Evolutionary conservation across 371 early-diverging fungal species (phyloP).

Genomic region (Racocetra persica): DNA sequence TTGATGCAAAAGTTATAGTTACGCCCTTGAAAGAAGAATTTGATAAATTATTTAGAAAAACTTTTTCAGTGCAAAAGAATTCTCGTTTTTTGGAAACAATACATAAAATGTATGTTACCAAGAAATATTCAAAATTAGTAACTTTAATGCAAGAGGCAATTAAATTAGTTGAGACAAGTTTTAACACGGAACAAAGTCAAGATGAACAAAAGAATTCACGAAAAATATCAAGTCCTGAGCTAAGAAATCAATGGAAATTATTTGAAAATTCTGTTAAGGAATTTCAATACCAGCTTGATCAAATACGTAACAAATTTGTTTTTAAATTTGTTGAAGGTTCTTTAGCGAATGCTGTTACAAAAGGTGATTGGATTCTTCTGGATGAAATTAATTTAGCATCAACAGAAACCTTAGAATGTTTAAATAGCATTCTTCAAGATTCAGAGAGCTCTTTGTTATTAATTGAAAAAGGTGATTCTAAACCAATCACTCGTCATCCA

Average conservation of each 20-base stretch:
- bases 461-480: constrained; percentile 92
- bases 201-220: constrained; percentile 9
- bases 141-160: constrained; percentile 74
- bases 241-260: constrained; percentile 66
- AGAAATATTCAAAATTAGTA: constrained; percentile 85
- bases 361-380: constrained; percentile 98
- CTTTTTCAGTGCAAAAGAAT: constrained; percentile 90
- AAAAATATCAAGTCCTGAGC: constrained; percentile 52
- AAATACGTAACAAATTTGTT: constrained; percentile 80
- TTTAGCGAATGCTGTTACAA: constrained; percentile 88
- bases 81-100: constrained; percentile 83
- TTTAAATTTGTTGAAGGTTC: constrained; percentile 96
- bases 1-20: constrained; percentile 85
- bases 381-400: constrained; percentile 99
- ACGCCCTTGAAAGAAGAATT: constrained; percentile 86
- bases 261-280: constrained; percentile 65
- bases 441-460: constrained; percentile 81
- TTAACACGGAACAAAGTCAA: constrained; percentile 51
- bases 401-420: constrained; percentile 92
- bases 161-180: constrained; percentile 77
- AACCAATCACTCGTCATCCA: constrained; percentile 89
- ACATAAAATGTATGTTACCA: constrained; percentile 69
- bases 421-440: constrained; percentile 90
- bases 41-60: constrained; percentile 82
- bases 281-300: constrained; percentile 77